These are phyloP conservation scores for Malus hybrid DNA, from an alignment of 331 rosid genomes.

Conservation along the genomic window DNA sequence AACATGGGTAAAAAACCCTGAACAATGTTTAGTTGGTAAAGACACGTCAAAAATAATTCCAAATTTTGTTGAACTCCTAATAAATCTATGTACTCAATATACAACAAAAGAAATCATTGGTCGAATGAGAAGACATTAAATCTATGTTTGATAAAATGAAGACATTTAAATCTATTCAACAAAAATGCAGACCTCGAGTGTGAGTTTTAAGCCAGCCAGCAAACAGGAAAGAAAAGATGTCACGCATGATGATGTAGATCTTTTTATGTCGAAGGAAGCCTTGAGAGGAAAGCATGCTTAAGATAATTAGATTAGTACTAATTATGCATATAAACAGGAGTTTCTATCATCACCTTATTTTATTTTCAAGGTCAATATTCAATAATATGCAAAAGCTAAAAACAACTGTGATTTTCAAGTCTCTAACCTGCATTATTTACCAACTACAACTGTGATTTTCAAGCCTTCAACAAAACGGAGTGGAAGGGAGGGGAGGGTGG, in stretches of 20 bases:
- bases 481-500: slow-evolving; percentile 8
- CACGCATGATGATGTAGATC: slow-evolving; percentile 6
- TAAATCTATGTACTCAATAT: neutral
- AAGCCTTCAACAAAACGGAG: slow-evolving; percentile 41
- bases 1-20: too few species aligned
- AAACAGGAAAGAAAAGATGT: slow-evolving; percentile 1
- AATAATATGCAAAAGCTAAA: slow-evolving; percentile 32
- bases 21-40: too few species aligned
- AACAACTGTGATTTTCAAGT: slow-evolving; percentile 28
- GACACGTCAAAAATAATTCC: neutral
- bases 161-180: neutral
- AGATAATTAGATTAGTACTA: slow-evolving; percentile 35
- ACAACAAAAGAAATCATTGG: neutral
- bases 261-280: slow-evolving; percentile 10
- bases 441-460: slow-evolving; percentile 22
- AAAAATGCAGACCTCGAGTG: slow-evolving; percentile 5
- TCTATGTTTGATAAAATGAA: neutral
- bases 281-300: slow-evolving; percentile 17
- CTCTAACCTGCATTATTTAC: slow-evolving; percentile 19
- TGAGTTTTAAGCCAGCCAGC: slow-evolving; percentile 16
- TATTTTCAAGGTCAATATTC: slow-evolving; percentile 21
- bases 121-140: neutral
- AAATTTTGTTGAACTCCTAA: too few species aligned
- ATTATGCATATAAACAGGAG: slow-evolving; percentile 14
- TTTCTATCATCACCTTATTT: slow-evolving; percentile 6